phyloP scores from a whole-genome alignment of 345 rosid species.

The Dipteronia sinensis region DNA sequence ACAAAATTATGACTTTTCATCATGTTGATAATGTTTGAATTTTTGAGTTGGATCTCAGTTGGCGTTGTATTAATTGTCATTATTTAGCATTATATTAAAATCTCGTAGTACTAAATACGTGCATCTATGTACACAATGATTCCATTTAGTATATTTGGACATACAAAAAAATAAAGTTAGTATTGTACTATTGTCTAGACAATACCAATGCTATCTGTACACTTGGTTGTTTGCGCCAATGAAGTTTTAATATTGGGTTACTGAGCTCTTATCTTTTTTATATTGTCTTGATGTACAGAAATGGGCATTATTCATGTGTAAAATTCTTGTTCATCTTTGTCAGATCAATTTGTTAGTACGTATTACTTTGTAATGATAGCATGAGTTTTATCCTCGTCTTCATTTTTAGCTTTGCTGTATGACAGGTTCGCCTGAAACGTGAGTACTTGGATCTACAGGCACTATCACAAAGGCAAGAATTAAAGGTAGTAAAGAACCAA shows the following conservation, averaged over 20 bases:
- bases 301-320: not conserved
- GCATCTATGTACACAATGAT: not conserved
- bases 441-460: slow-evolving; percentile 74
- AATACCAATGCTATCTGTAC: not conserved
- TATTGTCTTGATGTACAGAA: not conserved
- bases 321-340: not conserved
- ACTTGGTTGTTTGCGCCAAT: not conserved
- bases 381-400: not conserved
- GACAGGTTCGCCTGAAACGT: slow-evolving; percentile 87
- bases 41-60: not conserved
- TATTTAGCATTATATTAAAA: slow-evolving; percentile 3
- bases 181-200: not conserved
- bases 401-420: slow-evolving; percentile 8
- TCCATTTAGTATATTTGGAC: not conserved
- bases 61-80: not conserved
- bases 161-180: not conserved
- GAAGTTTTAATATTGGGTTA: not conserved
- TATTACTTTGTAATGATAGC: not conserved
- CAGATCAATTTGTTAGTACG: not conserved
- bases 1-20: slow-evolving; percentile 5
- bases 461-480: slow-evolving; percentile 36
- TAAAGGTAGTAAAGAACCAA: slow-evolving; percentile 40
- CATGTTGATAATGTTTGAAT: not conserved
- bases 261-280: not conserved
- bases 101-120: not conserved